Evolutionary conservation across 2,329 filamentous ascomycete species (phyloP), one percentile per base, ranked within the genome.

Genomic region (Cryphonectria nitschkei): DNA sequence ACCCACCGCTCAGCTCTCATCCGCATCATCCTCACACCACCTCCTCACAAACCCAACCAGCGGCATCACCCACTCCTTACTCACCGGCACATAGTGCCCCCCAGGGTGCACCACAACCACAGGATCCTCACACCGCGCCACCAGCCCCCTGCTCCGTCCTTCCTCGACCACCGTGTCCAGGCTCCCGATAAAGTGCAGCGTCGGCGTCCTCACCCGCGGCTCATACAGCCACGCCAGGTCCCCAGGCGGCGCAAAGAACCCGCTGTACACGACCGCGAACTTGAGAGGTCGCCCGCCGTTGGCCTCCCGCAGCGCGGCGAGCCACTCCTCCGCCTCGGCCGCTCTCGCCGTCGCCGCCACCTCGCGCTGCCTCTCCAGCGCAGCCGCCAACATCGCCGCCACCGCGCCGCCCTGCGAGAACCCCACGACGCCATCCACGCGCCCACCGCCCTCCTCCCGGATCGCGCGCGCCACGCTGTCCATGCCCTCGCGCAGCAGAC

Each of bases 91-190:
- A 77, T 97, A 94, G 80, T 98, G 95, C 0, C 95, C 95, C 9
- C 95, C 95, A 1, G 95, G 95, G 80, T 97, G 94, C 76, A 92
- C 87, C 75, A 89, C 78, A 74, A 88, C 84, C 77, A 84, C 62
- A 0, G 85, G 84, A 41, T 84, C 85, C 39, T 81, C 84, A 79
- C 90, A 93, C 63, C 86, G 85, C 34, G 94, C 89, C 2, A 92
- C 85, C 70, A 98, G 81, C 32, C 84, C 87, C 76, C 87, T 83
- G 79, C 89, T 93, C 77, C 93, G 84, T 68, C 81, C 81, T 83
- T 98, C 95, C 43, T 94, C 93, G 0, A 98, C 95, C 0, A 98
- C 93, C 2, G 92, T 93, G 82, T 98, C 95, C 75, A 97, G 83
- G 68, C 89, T 91, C 0, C 95, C 95, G 37, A 97, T 80, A 75